A percentile compares a stretch with the other conserved stretches of the same genome.
phyloP scores from a whole-genome alignment of 1,284 basidiomycete species.

The Bondarzewia mesenterica region DNA sequence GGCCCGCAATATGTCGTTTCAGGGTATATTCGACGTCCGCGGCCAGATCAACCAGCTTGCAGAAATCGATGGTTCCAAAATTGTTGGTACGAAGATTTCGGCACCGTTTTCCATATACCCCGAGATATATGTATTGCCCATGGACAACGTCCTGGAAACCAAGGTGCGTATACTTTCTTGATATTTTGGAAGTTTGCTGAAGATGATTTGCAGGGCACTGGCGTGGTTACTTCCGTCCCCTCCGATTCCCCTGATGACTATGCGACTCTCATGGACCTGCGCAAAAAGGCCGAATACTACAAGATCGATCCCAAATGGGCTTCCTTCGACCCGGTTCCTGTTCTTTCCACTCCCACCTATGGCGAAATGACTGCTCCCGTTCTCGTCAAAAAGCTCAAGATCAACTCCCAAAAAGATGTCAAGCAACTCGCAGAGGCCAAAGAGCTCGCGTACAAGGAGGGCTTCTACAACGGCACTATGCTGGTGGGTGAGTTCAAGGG shows the following conservation, averaged over 20 bases:
- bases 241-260: conserved; percentile 99
- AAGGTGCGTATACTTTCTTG: conserved; percentile 45
- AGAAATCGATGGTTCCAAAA: conserved; percentile 76
- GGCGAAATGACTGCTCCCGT: conserved; percentile 89
- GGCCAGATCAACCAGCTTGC: conserved; percentile 69
- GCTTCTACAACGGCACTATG: conserved; percentile 94
- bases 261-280: conserved; percentile 84
- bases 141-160: conserved; percentile 94
- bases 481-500: conserved; percentile 86
- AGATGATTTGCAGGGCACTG: conserved; percentile 65
- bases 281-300: conserved; percentile 97
- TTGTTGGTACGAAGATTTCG: conserved; percentile 88
- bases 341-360: conserved; percentile 85
- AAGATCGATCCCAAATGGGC: conserved; percentile 91
- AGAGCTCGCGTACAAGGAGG: conserved; percentile 97
- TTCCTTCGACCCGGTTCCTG: conserved; percentile 79
- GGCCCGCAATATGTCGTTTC: conserved; percentile 96
- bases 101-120: conserved; percentile 81
- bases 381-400: conserved; percentile 86
- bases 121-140: conserved; percentile 93
- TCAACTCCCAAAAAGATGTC: conserved; percentile 91
- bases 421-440: conserved; percentile 95
- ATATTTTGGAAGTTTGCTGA: neutral
- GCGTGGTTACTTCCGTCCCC: conserved; percentile 96
- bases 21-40: conserved; percentile 68